These are phyloP conservation scores for Teunomyces pallodes DNA, from an alignment of 805 yeast genomes.

Conservation along the genomic window DNA sequence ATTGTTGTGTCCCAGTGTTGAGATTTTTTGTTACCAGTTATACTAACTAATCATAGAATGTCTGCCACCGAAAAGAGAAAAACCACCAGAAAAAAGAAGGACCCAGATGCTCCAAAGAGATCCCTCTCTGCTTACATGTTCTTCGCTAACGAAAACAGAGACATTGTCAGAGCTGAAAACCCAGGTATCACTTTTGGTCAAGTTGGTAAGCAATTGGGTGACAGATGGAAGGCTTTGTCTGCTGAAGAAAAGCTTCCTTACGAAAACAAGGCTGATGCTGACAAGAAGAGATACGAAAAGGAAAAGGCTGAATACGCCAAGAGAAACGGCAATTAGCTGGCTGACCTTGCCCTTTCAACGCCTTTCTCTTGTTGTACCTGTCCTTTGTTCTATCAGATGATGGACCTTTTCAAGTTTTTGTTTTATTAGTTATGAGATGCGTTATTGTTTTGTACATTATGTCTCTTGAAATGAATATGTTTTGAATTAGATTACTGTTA, in stretches of 20 bases:
- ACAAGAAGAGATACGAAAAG: conserved; percentile 96
- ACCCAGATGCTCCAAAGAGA: conserved; percentile 99
- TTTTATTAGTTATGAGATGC: conserved; percentile 8
- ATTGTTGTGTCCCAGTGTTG: background rate
- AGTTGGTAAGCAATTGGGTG: conserved; percentile 93
- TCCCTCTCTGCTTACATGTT: conserved; percentile 98
- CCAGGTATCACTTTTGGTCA: conserved; percentile 96
- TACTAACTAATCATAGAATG: conserved; percentile 9
- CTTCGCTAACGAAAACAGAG: conserved; percentile 97
- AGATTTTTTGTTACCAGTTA: background rate
- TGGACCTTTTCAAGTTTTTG: conserved; percentile 5
- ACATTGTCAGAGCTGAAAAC: conserved; percentile 90
- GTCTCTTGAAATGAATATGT: conserved; percentile 3
- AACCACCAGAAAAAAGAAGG: conserved; percentile 52
- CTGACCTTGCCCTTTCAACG: background rate
- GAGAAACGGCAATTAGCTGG: conserved; percentile 19
- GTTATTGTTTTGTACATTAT: conserved; percentile 4
- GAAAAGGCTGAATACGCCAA: conserved; percentile 84
- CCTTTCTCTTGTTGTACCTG: background rate
- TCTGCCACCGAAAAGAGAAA: conserved; percentile 39
- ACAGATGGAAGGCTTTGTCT: conserved; percentile 89
- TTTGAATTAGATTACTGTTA: background rate
- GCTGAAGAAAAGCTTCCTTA: conserved; percentile 85
- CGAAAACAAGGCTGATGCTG: conserved; percentile 90
- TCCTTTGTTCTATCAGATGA: background rate